Evolutionary conservation across 805 yeast genomes (phyloP), one percentile per base, ranked within the genome.

Genomic region (Candida tallmaniae): DNA sequence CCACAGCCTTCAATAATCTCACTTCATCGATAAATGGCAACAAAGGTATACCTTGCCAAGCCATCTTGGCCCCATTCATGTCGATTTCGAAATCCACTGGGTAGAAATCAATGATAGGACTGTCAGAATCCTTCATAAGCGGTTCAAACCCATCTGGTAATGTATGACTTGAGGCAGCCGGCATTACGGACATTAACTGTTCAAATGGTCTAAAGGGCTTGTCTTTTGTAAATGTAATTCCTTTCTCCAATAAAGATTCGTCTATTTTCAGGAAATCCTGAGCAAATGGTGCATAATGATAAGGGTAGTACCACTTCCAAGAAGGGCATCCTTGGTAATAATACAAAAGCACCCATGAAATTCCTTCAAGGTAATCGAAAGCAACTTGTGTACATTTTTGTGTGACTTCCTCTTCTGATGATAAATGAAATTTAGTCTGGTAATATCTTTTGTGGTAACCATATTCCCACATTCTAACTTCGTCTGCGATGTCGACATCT

Each of bases 311-410:
- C 98, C 98, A 93, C 36, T 80, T 80, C 99, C 99, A 93, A 0
- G 97, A 90, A 0, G 96, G 95, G 62, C 97, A 90, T 2, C 97
- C 97, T 59, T 93, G 97, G 58, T 86, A 90, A 61, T 93, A 93
- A 57, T 93, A 93, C 35, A 86, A 61, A 44, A 93, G 67, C 1
- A 82, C 95, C 99, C 99, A 93, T n/a, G 96, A 78, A 4, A 93
- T 83, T 42, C 99, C 99, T 58, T 90, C 96, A 36, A 93, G 73
- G 52, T 93, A 93, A 31, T 78, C 73, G 35, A 67, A 65, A 0
- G 80, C 87, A 50, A 93, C 78, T 29, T 71, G 67, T 42, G 70
- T 73, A 28, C 80, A 71, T 14, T 75, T 65, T 13, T 65, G 60
- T 2, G 70, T 67, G 29, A 83, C 71, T 32, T 70, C 75, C 30